phyloP scores from a whole-genome alignment of 257 asterid genomes.

The Ballota nigra region DNA sequence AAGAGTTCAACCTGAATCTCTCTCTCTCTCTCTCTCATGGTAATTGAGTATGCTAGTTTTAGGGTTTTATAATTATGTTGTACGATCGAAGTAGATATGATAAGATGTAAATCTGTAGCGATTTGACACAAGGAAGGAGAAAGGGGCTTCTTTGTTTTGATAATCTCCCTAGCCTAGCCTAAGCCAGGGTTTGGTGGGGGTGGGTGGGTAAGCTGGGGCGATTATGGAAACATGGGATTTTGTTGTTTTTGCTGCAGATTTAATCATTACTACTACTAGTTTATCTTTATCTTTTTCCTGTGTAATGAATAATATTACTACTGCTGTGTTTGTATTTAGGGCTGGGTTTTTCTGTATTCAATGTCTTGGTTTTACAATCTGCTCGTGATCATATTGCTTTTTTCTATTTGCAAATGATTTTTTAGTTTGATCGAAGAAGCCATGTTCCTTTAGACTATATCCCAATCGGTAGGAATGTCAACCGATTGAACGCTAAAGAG shows the following conservation, averaged over 20 bases:
- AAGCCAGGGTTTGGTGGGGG: neutral
- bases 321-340: neutral
- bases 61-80: too few relatives aligned
- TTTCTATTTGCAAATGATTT: too few relatives aligned
- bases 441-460: too few relatives aligned
- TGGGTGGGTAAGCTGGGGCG: neutral
- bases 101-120: neutral
- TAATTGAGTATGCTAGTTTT: too few relatives aligned
- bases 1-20: too few relatives aligned
- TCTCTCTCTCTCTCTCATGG: neutral
- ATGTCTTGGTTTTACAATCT: too few relatives aligned
- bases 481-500: too few relatives aligned
- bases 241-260: neutral
- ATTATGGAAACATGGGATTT: constrained; percentile 13
- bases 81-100: too few relatives aligned
- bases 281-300: neutral
- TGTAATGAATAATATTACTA: neutral
- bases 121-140: neutral
- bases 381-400: too few relatives aligned
- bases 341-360: too few relatives aligned
- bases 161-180: constrained; percentile 2
- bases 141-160: constrained; percentile 16
- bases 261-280: neutral
- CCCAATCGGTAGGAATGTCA: too few relatives aligned
- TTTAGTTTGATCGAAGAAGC: too few relatives aligned